Evolutionary conservation across 140 eudicot species (phyloP).

Genomic region (Stevia rebaudiana): DNA sequence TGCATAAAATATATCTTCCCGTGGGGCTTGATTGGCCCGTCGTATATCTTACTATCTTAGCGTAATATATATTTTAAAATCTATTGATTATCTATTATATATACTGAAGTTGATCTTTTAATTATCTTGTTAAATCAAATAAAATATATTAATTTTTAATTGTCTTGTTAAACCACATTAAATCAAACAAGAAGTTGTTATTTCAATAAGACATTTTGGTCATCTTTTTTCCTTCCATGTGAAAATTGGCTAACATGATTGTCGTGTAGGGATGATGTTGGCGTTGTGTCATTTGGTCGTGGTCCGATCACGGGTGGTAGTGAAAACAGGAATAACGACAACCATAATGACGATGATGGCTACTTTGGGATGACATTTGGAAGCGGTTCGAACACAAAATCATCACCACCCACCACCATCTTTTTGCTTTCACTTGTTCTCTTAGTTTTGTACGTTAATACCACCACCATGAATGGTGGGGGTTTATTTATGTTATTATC

Average conservation of each 20-base stretch:
- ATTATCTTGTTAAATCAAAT: no score
- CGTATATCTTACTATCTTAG: no score
- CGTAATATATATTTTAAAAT: no score
- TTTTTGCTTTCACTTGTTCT: conserved; percentile 27
- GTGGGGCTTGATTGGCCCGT: background rate
- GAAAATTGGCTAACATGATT: background rate
- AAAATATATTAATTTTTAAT: no score
- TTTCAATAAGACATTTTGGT: background rate
- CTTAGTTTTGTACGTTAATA: conserved; percentile 26
- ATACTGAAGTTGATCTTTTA: no score
- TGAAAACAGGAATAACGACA: conserved; percentile 17
- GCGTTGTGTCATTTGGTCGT: conserved; percentile 34
- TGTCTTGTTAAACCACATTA: background rate
- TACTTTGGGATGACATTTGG: conserved; percentile 46
- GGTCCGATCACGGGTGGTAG: conserved; percentile 39
- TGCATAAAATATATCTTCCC: background rate
- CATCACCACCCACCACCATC: conserved; percentile 31
- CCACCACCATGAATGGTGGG: conserved; percentile 22
- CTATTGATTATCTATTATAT: no score
- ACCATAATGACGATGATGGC: conserved; percentile 28
- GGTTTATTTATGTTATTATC: conserved; percentile 25
- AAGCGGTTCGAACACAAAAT: conserved; percentile 28
- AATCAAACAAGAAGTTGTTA: background rate
- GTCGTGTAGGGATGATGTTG: conserved; percentile 40
- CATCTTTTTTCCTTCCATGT: background rate